Base-by-base conservation (phyloP, 495 filamentous ascomycete species). In the Penicillium canariense region DNA sequence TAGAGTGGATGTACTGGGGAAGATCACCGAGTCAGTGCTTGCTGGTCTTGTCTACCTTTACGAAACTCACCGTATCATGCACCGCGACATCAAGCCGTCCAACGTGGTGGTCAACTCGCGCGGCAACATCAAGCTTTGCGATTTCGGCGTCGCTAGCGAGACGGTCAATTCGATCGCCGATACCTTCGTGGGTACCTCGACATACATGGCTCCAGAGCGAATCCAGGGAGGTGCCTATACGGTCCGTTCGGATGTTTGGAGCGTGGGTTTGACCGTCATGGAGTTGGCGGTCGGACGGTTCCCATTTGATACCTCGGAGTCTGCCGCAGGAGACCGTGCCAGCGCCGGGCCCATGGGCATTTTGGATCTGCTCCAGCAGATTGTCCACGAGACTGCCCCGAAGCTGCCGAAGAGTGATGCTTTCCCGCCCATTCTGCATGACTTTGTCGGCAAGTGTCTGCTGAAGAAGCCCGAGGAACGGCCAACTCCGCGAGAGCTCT, bases 171-270 rank as follows among this genome's bases (percentile, higher is more conserved):
- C 93, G 10, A 89, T 98, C 50, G 94, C 94, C 48, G 90, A 97
- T 69, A 98, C 94, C 1, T 98, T 98, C 59, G 94, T 98, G 7
- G 94, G 94, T 23, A 98, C 94, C 6, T 96, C 92, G 5, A 98
- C 94, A 44, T 98, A 97, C 73, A 98, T 98, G 94, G 94, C 94
- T 0, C 94, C 94, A 0, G 94, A 98, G 72, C 86, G 94, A 66
- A 98, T 98, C 56, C 90, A 96, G 66, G 94, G 94, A 27, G 89
- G 91, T 48, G 89, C 90, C 56, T 98, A 98, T 71, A 96, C 93
- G 0, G 93, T 98, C 59, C 97, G 96, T 69, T 96, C 91, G 4
- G 94, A 98, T 61, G 94, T 98, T 3, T 98, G 94, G 94, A 96
- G 90, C 81, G 90, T 97, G 59, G 94, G 95, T n/a, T 74, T 98